These are phyloP conservation scores for Isabelozyma pseudorhagii DNA, from an alignment of 805 yeast species.

Conservation along the genomic window DNA sequence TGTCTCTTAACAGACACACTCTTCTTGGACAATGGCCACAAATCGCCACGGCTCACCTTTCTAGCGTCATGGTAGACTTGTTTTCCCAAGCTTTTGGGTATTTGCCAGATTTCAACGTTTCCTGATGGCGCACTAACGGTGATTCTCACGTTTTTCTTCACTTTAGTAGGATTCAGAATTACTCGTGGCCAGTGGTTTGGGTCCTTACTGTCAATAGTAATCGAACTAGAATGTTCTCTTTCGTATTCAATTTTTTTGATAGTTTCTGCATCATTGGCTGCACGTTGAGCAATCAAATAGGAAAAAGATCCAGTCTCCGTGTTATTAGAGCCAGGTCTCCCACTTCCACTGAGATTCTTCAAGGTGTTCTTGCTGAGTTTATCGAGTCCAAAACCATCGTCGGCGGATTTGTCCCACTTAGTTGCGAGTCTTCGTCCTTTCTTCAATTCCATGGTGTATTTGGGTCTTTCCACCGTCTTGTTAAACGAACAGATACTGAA, in stretches of 20 bases:
- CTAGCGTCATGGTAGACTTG: constrained; percentile 87
- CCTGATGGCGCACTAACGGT: constrained; percentile 81
- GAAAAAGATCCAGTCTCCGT: constrained; percentile 71
- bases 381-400: constrained; percentile 54
- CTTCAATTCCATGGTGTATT: constrained; percentile 77
- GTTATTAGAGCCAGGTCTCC: constrained; percentile 70
- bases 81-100: constrained; percentile 73
- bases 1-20: constrained; percentile 27
- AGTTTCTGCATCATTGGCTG: constrained; percentile 39
- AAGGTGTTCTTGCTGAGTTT: constrained; percentile 23
- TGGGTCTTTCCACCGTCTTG: constrained; percentile 73
- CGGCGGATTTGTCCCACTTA: constrained; percentile 59
- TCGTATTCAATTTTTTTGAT: constrained; percentile 40
- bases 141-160: constrained; percentile 78
- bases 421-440: constrained; percentile 74
- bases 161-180: constrained; percentile 65
- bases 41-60: constrained; percentile 78
- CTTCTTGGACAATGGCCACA: constrained; percentile 63
- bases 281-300: constrained; percentile 69
- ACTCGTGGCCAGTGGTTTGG: constrained; percentile 67
- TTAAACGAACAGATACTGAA: constrained; percentile 74
- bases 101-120: constrained; percentile 78
- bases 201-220: constrained; percentile 12
- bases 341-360: constrained; percentile 60
- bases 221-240: constrained; percentile 23